Evolutionary conservation across 257 asterid genomes (phyloP), one percentile per base, ranked within the genome.

Genomic region (Gentiana dahurica): DNA sequence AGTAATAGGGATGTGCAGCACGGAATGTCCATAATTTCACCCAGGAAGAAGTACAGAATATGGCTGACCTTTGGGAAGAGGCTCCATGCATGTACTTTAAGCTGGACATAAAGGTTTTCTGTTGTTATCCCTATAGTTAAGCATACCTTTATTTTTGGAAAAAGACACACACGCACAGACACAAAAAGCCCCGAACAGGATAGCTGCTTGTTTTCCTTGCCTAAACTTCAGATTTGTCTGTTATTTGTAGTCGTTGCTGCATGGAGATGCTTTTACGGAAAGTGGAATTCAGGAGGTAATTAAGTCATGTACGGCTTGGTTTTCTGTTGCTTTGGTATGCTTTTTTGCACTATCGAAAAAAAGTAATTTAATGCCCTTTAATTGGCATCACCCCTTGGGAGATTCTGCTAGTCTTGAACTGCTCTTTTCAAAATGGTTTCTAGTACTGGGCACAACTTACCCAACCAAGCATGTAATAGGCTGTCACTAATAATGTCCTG

Each of bases 51-150:
- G 72, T 92, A 63, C 83, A 69, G 49, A 77, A 78, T 82, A 87
- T 88, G 98, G 90, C 94, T 71, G 69, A 62, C 38, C 81, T 71
- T 64, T 92, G 98, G 98, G 98, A 92, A 72, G 97, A 88, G 50
- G 81, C 97, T 60, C 88, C 98, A 51, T 61, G 89, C 59, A 61
- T 88, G 62, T 92, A 92, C 75, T 62, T 83, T 82, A 85, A 81
- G 72, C 81, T 92, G 44, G 95, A 92, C 56, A 65, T 78, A 74
- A 92, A 78, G 97, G 98, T 91, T 58, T 58, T 47, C 36, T 66
- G 49, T 50, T 37, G 36, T 8, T 2, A 39, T 33, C 13, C 2
- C 46, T 41, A 10, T 41, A 41, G 46, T 41, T 41, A 41, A 41
- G 24, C 37, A 1, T 41, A 41, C 24, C 9, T 41, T 0, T 41